Evolutionary conservation across 352 stramenopile genomes (phyloP).

Genomic region (Globisporangium polare): DNA sequence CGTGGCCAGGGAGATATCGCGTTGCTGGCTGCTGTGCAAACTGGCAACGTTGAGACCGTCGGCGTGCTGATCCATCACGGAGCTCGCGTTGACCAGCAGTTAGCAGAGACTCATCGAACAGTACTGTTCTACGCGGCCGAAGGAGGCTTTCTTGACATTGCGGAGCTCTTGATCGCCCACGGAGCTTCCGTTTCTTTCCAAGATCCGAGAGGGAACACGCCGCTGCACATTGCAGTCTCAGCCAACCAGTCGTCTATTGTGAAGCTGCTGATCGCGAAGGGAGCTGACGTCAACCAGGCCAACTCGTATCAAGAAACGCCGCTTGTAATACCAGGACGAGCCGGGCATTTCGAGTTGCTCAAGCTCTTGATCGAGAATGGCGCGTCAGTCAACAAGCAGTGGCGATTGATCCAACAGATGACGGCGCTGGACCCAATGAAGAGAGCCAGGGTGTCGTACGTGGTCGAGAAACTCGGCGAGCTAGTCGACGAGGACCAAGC

Average conservation of each 20-base stretch:
- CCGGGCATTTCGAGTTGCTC: not conserved
- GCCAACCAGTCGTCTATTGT: not conserved
- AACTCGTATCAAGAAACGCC: not conserved
- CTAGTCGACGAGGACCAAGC: not conserved
- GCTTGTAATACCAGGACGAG: not conserved
- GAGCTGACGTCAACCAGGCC: not conserved
- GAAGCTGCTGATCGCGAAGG: not conserved
- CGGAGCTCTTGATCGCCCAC: not conserved
- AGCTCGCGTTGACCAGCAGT: too few relatives aligned
- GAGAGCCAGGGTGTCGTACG: not conserved
- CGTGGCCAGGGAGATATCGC: not conserved
- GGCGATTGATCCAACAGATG: not conserved
- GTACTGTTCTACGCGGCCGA: not conserved
- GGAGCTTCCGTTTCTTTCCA: not conserved
- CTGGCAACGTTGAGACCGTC: not conserved
- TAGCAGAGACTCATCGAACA: not conserved
- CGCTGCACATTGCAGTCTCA: not conserved
- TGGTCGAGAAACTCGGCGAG: not conserved
- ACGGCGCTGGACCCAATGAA: not conserved
- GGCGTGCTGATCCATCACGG: not conserved
- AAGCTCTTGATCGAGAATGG: not conserved
- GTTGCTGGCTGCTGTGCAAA: not conserved
- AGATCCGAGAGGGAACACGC: not conserved
- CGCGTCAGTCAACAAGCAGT: too few relatives aligned
- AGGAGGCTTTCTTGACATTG: not conserved